Evolutionary conservation across 2,329 filamentous ascomycete species (phyloP).

Genomic region (Byssochlamys sp.): DNA sequence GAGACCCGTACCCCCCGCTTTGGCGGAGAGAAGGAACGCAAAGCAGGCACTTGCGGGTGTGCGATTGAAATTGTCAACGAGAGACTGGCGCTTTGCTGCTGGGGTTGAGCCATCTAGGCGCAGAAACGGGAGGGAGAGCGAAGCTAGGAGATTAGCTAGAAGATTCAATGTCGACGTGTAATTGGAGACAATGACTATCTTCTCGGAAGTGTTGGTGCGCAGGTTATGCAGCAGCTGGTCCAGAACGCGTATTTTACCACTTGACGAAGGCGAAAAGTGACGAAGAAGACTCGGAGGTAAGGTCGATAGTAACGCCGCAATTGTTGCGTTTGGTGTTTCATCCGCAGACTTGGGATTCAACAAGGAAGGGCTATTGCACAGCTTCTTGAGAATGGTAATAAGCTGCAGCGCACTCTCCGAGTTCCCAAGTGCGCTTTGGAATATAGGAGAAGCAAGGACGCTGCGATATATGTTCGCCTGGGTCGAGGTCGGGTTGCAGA

Average conservation of each 20-base stretch:
- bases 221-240: constrained; percentile 56
- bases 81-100: constrained; percentile 52
- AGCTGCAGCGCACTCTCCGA: constrained; percentile 56
- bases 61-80: constrained; percentile 63
- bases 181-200: constrained; percentile 66
- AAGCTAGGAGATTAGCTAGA: constrained; percentile 51
- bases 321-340: constrained; percentile 39
- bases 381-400: constrained; percentile 63
- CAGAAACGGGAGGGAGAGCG: constrained; percentile 53
- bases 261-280: constrained; percentile 47
- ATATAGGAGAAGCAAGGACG: constrained; percentile 56
- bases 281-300: constrained; percentile 48
- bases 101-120: constrained; percentile 61
- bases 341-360: constrained; percentile 44
- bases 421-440: constrained; percentile 52
- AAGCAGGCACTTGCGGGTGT: constrained; percentile 48
- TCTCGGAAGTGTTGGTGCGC: constrained; percentile 53
- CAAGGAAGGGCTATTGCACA: constrained; percentile 61
- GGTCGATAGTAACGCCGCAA: constrained; percentile 40
- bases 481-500: constrained; percentile 52
- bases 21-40: constrained; percentile 63
- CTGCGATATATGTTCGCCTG: constrained; percentile 54
- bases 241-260: constrained; percentile 58
- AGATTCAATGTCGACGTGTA: constrained; percentile 64
- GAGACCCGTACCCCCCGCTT: constrained; percentile 60